phyloP scores from a whole-genome alignment of 2,329 filamentous ascomycete species.

The Ophiostoma ulmi region DNA sequence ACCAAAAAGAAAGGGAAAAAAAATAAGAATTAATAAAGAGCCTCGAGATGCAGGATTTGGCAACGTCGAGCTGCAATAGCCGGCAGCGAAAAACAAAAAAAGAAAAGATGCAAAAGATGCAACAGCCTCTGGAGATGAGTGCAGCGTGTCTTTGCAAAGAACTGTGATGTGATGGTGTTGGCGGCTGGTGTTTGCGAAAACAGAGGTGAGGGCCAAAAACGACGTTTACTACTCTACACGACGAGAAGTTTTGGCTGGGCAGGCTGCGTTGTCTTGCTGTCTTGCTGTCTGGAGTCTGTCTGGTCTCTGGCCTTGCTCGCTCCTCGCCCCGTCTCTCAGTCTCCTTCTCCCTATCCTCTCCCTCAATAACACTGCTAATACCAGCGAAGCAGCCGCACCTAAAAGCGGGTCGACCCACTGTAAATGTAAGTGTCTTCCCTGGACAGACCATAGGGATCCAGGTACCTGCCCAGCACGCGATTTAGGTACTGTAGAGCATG shows the following conservation, averaged over 20 bases:
- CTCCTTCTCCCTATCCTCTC: slow-evolving; percentile 15
- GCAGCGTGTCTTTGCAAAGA: background rate
- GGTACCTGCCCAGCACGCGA: slow-evolving; percentile 5
- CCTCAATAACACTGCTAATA: slow-evolving; percentile 28
- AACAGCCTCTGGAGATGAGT: background rate
- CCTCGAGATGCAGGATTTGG: background rate
- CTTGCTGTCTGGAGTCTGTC: background rate
- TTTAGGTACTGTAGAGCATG: background rate
- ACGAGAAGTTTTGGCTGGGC: slow-evolving; percentile 9
- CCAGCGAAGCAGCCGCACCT: slow-evolving; percentile 27
- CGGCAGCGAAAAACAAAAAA: slow-evolving; percentile 5
- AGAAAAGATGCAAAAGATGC: slow-evolving; percentile 1
- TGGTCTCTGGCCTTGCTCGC: background rate
- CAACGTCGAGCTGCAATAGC: background rate
- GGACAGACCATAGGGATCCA: background rate
- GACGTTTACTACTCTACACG: slow-evolving; percentile 13
- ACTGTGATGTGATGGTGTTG: slow-evolving; percentile 2
- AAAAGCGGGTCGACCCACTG: slow-evolving; percentile 19
- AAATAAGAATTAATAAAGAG: background rate
- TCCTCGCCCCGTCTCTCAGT: slow-evolving; percentile 5
- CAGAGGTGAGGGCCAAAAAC: slow-evolving; percentile 11
- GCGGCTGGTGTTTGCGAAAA: background rate
- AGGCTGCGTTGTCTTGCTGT: background rate
- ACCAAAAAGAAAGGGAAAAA: background rate
- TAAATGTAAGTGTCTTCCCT: slow-evolving; percentile 19